Evolutionary conservation across 2,329 filamentous ascomycete species (phyloP).

Genomic region (Alternaria atra): DNA sequence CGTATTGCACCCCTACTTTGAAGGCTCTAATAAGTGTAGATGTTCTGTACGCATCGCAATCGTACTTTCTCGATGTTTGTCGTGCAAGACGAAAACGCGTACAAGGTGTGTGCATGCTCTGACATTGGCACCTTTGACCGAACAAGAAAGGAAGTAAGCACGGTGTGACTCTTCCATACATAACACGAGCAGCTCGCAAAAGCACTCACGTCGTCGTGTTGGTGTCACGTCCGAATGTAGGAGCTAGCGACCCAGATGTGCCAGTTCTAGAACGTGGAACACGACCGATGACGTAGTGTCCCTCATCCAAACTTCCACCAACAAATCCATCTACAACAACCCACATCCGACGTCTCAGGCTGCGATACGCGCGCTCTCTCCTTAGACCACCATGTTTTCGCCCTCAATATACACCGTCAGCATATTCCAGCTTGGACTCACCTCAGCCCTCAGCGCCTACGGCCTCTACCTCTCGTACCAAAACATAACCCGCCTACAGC

Average conservation of each 20-base stretch:
- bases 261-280: background rate
- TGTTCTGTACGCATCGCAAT: background rate
- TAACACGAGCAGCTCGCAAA: background rate
- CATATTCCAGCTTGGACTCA: constrained; percentile 26
- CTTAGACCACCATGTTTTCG: background rate
- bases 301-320: background rate
- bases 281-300: background rate
- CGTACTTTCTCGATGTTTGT: background rate
- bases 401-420: constrained; percentile 2
- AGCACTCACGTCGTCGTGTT: background rate
- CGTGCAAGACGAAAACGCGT: too few species aligned
- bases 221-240: background rate
- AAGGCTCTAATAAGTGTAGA: background rate
- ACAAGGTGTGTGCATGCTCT: too few species aligned
- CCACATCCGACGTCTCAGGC: background rate
- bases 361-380: background rate
- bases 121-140: too few species aligned
- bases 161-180: background rate
- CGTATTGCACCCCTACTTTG: background rate
- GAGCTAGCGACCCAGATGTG: background rate
- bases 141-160: background rate
- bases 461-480: constrained; percentile 44
- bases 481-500: constrained; percentile 48
- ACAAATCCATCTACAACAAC: background rate
- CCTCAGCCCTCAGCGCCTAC: constrained; percentile 39